A percentile compares a stretch with the other conserved stretches of the same genome.
These are phyloP conservation scores for Kondoa subrosea DNA, from an alignment of 768 basidiomycete genomes.

Conservation along the genomic window DNA sequence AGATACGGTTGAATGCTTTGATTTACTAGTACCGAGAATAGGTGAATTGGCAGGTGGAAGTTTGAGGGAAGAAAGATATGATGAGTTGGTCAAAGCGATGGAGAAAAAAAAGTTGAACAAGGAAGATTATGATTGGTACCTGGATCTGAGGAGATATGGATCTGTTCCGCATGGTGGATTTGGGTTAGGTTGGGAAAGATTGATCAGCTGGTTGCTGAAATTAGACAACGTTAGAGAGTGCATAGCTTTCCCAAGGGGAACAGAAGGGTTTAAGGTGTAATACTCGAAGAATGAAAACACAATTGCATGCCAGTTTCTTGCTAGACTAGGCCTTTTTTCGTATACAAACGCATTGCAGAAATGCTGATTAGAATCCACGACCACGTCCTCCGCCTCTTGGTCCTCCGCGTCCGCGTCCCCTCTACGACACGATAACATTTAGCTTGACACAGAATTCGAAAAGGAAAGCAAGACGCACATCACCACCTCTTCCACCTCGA, in stretches of 20 bases:
- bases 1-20: conserved; percentile 77
- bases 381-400: not conserved
- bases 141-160: conserved; percentile 66
- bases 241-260: conserved; percentile 60
- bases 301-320: too few species aligned
- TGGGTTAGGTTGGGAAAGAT: conserved; percentile 85
- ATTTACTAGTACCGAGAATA: conserved; percentile 67
- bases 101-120: conserved; percentile 36
- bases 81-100: conserved; percentile 43
- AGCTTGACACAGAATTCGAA: not conserved
- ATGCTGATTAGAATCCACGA: not conserved
- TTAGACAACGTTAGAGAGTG: conserved; percentile 84
- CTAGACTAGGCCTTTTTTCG: not conserved
- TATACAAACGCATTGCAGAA: not conserved
- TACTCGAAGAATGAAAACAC: too few species aligned
- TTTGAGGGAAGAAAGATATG: conserved; percentile 56
- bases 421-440: not conserved
- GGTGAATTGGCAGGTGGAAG: conserved; percentile 90
- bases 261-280: conserved; percentile 23
- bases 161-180: conserved; percentile 86
- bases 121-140: conserved; percentile 43
- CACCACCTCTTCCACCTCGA: conserved; percentile 7
- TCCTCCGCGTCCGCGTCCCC: not conserved
- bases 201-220: conserved; percentile 71
- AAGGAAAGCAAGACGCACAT: not conserved